Base-by-base conservation (phyloP, 2,329 filamentous ascomycete species). In the Harringtonia aguacate region DNA sequence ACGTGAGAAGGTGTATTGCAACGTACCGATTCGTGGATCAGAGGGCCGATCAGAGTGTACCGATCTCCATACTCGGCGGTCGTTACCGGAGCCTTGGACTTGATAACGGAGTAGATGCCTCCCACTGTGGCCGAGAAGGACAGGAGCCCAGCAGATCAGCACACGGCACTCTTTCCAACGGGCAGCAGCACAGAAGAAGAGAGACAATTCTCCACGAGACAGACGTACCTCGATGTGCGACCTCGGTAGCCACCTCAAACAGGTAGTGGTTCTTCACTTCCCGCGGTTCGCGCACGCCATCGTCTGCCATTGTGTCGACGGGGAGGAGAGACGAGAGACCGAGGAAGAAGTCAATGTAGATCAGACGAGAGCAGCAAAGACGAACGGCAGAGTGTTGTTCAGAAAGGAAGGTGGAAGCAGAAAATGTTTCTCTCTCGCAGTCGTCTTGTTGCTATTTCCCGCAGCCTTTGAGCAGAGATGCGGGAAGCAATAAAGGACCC, bases 31-130 rank as follows among this genome's bases (percentile, higher is more conserved):
- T 83, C 77, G 61, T 84, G 82, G 67, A 97, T 95, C 61, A 94
- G 80, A 46, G 92, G 92, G 2, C 92, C 92, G 61, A 98, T 89
- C 52, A 97, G 77, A 24, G 87, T 94, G 66, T 98, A 98, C 53
- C 87, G 80, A 48, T 95, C 88, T 65, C 92, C 92, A 92, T 97
- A 98, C 66, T 98, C 92, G 49, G 88, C 88, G 1, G 90, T 95
- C 36, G 92, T 97, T 49, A 97, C 92, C 41, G 92, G 90, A 31
- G 92, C 90, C 67, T 98, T 98, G 49, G 92, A 98, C 67, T 98
- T 98, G 67, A 98, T 81, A 53, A 98, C 92, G 15, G 90, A 97
- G 73, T 98, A 98, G 68, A 98, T 98, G 57, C 92, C 92, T 59
- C 92, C 92, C 49, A 98, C 92, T 94, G 46, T 15, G 45, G 38